A percentile compares a stretch with the other conserved stretches of the same genome.
phyloP scores from a whole-genome alignment of 2,329 filamentous ascomycete genomes.

The Ophiostoma fasciatum region DNA sequence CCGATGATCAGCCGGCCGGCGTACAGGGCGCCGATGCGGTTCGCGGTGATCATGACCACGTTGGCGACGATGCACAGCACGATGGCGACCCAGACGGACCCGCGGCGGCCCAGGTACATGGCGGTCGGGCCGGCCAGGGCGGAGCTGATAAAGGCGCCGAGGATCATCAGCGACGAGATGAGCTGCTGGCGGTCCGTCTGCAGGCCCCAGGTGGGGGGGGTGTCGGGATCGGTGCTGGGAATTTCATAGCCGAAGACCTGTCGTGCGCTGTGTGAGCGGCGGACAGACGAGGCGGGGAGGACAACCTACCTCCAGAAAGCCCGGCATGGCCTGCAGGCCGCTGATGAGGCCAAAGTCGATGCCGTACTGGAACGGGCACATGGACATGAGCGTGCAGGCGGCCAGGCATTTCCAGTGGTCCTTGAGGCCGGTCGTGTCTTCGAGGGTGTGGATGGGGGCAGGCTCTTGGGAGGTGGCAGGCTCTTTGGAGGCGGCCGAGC shows the following conservation, averaged over 20 bases:
- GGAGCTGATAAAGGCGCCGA: constrained; percentile 31
- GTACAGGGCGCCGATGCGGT: constrained; percentile 37
- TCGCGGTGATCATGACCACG: constrained; percentile 42
- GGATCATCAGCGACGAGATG: constrained; percentile 32
- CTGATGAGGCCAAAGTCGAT: constrained; percentile 35
- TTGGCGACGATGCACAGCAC: constrained; percentile 35
- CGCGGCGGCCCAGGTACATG: constrained; percentile 18
- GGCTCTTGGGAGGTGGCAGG: no score
- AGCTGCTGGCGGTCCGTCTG: constrained; percentile 28
- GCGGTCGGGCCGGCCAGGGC: constrained; percentile 25
- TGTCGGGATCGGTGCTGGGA: constrained; percentile 14
- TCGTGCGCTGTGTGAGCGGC: no score
- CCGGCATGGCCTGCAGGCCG: constrained; percentile 34
- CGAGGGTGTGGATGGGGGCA: neutral
- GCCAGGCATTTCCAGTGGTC: constrained; percentile 19
- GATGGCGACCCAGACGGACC: constrained; percentile 31
- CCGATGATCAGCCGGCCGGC: constrained; percentile 39
- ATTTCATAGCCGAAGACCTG: constrained; percentile 24
- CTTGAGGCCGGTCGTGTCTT: constrained; percentile 12
- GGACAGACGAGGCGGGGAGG: neutral
- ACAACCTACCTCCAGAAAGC: constrained; percentile 26
- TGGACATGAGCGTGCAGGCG: constrained; percentile 31
- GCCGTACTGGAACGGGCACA: constrained; percentile 37
- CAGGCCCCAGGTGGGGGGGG: constrained; percentile 29
- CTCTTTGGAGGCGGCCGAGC: no score